Base-by-base conservation (phyloP, 2,329 filamentous ascomycete genomes). In the Fonsecaea pedrosoi region DNA sequence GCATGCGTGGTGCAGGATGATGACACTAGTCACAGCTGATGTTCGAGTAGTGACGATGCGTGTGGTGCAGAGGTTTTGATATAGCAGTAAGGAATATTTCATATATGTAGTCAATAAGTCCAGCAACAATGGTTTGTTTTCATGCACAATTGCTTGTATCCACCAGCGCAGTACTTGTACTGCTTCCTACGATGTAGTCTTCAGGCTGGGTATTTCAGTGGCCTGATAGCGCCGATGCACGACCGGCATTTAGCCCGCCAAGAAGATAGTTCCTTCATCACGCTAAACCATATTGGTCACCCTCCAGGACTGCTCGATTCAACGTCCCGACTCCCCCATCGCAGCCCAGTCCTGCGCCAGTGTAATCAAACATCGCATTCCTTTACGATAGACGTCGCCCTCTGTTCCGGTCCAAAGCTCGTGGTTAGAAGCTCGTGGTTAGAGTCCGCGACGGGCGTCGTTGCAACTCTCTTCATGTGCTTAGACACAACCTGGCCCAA, bases 401-500 rank as follows among this genome's bases (percentile, higher is more conserved):
- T 10, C 30, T 32, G 8, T 57, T 21, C 30, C 57, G 35, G 30
- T 59, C 56, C 65, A 55, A 62, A 63, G 65, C 59, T 30, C 60
- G 65, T 70, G 65, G 59, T 62, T 48, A 60, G 68, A 64, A 63
- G 65, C 59, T 30, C 60, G 65, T 70, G 65, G 59, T 62, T 48
- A 60, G 68, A 64, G 68, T 25, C 55, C 54, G 68, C 68, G 59
- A 60, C 62, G 60, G 45, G 59, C 25, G 59, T 69, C 63, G 67
- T 65, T 67, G 67, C 67, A 60, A 50, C 59, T 65, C 65, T 65
- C 55, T 61, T 60, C 48, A 70, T 67, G 68, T 53, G 60, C 60
- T 60, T 63, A 59, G 60, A 60, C 62, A 62, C 55, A 35, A 50
- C 48, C 37, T 61, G 53, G 57, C 40, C 59, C 37, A 25, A 38